Evolutionary conservation across 345 rosid species (phyloP).

Genomic region (Acer negundo): DNA sequence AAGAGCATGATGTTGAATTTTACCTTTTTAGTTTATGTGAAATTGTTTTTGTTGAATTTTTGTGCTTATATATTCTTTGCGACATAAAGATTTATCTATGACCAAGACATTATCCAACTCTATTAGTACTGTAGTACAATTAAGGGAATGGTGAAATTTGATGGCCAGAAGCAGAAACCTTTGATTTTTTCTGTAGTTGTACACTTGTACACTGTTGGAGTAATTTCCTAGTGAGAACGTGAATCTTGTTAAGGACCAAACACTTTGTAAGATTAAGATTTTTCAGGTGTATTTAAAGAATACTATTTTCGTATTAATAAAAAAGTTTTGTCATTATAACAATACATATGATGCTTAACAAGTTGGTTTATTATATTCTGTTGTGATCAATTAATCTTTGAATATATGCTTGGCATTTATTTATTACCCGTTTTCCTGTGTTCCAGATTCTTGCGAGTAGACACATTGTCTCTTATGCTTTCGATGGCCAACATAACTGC

Average conservation of each 20-base stretch:
- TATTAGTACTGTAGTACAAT: background rate
- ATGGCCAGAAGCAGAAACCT: background rate
- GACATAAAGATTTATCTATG: background rate
- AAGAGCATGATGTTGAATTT: background rate
- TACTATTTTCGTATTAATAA: background rate
- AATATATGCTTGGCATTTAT: background rate
- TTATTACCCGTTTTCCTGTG: conserved; percentile 10
- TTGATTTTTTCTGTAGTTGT: background rate
- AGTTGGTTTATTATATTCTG: background rate
- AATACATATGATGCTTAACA: background rate
- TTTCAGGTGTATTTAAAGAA: background rate
- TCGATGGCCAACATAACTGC: conserved; percentile 83
- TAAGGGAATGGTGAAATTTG: conserved; percentile 4
- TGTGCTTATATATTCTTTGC: background rate
- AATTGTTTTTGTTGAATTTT: background rate
- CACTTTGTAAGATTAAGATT: background rate
- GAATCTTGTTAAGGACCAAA: background rate
- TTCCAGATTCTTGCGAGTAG: conserved; percentile 76
- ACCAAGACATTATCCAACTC: background rate
- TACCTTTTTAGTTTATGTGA: background rate
- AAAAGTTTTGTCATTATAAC: background rate
- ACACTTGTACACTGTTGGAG: background rate
- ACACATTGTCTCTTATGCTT: conserved; percentile 79
- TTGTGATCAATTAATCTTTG: background rate
- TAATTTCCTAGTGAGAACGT: background rate